phyloP scores from a whole-genome alignment of 768 basidiomycete genomes.

The Suillus brevipes region DNA sequence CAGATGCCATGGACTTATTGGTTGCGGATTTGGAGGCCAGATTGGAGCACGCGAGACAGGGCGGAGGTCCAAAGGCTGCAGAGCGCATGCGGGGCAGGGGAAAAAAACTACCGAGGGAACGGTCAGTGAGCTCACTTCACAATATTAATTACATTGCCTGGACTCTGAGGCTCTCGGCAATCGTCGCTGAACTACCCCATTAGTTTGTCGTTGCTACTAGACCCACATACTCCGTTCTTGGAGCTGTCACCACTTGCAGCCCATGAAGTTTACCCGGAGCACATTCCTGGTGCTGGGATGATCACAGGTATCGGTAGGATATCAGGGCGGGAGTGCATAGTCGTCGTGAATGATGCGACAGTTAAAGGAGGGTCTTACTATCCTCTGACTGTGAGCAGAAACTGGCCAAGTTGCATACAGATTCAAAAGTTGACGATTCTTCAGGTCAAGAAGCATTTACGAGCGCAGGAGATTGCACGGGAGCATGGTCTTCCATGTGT shows the following conservation, averaged over 20 bases:
- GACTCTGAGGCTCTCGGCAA: not conserved
- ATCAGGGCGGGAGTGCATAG: slow-evolving; percentile 78
- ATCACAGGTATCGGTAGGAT: slow-evolving; percentile 85
- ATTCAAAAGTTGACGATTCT: slow-evolving; percentile 6
- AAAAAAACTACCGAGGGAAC: slow-evolving; percentile 81
- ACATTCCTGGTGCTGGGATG: slow-evolving; percentile 85
- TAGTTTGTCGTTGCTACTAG: slow-evolving; percentile 74
- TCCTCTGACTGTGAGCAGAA: slow-evolving; percentile 64
- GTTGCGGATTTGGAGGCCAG: slow-evolving; percentile 65
- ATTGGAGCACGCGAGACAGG: slow-evolving; percentile 57
- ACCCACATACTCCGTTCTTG: slow-evolving; percentile 86
- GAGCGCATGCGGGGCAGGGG: slow-evolving; percentile 75
- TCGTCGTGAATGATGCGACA: slow-evolving; percentile 93
- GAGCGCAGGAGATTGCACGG: slow-evolving; percentile 92
- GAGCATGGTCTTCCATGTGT: slow-evolving; percentile 90
- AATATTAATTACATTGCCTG: not conserved
- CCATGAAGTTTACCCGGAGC: slow-evolving; percentile 79
- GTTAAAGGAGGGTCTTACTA: slow-evolving; percentile 94
- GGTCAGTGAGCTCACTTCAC: slow-evolving; percentile 42
- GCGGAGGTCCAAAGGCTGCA: slow-evolving; percentile 75
- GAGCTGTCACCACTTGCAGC: slow-evolving; percentile 87
- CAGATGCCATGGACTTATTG: slow-evolving; percentile 67
- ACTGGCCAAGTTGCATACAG: not conserved
- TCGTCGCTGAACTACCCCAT: slow-evolving; percentile 6
- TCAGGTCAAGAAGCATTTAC: slow-evolving; percentile 91